A percentile compares a stretch with the other conserved stretches of the same genome.
phyloP scores from a whole-genome alignment of 495 filamentous ascomycete species.

The Lentithecium fluviatile region DNA sequence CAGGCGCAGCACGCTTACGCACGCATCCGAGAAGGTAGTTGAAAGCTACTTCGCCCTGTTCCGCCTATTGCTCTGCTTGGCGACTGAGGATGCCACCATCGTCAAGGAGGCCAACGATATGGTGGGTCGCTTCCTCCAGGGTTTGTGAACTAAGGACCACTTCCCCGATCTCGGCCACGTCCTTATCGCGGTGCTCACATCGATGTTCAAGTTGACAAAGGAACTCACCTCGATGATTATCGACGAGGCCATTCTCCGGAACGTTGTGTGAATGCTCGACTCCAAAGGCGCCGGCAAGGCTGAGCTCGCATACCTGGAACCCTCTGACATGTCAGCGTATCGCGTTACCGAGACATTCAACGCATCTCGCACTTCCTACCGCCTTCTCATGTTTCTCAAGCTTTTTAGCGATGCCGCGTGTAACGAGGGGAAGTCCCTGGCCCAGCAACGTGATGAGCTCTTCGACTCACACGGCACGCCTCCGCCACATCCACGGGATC shows the following conservation, averaged over 20 bases:
- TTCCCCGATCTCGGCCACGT: constrained; percentile 54
- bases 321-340: constrained; percentile 44
- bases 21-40: constrained; percentile 54
- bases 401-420: constrained; percentile 51
- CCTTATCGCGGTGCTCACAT: constrained; percentile 50
- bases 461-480: constrained; percentile 52
- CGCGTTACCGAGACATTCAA: constrained; percentile 51
- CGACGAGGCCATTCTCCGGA: constrained; percentile 51
- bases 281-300: constrained; percentile 43
- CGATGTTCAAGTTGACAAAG: constrained; percentile 46
- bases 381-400: constrained; percentile 54
- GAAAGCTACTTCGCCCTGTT: constrained; percentile 56
- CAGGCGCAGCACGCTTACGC: constrained; percentile 46
- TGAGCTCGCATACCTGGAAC: constrained; percentile 52
- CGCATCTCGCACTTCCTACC: constrained; percentile 51
- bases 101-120: constrained; percentile 31
- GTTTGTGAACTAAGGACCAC: constrained; percentile 44
- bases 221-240: constrained; percentile 47
- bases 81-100: constrained; percentile 30
- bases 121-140: constrained; percentile 43
- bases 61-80: constrained; percentile 51
- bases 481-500: constrained; percentile 47
- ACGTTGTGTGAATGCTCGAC: constrained; percentile 55
- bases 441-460: constrained; percentile 46
- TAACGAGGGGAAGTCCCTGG: constrained; percentile 41